These are phyloP conservation scores for Mesotaenium endlicherianum DNA, from an alignment of 139 green algal species.

Conservation along the genomic window DNA sequence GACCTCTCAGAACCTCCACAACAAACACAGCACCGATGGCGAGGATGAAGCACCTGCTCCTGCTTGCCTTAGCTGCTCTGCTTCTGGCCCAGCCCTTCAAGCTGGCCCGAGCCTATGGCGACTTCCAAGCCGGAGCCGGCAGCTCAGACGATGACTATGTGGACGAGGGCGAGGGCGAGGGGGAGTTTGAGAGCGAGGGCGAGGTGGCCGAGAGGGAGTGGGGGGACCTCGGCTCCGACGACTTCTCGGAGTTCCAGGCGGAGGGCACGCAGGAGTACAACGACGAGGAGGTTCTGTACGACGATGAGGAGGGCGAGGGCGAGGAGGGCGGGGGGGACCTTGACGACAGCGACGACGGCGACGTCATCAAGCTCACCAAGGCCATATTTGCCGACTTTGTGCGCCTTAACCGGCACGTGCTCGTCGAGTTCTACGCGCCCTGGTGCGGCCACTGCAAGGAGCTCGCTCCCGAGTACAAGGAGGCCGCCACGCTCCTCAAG, in stretches of 20 bases:
- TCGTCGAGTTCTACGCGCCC: constrained; percentile 68
- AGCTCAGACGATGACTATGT: background rate
- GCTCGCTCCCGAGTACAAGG: constrained; percentile 53
- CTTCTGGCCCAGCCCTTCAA: background rate
- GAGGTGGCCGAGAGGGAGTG: background rate
- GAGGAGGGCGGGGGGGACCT: background rate
- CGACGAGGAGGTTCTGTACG: constrained; percentile 5
- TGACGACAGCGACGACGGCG: background rate
- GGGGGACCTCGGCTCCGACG: background rate
- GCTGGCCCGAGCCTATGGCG: too few relatives aligned
- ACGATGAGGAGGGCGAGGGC: constrained; percentile 7
- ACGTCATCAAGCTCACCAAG: constrained; percentile 8
- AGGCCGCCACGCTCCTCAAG: constrained; percentile 34
- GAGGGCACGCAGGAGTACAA: background rate
- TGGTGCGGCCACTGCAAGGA: constrained; percentile 74
- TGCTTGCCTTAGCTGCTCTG: background rate
- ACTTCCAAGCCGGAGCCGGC: background rate
- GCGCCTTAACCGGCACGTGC: background rate
- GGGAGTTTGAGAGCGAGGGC: background rate
- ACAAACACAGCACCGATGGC: too few relatives aligned
- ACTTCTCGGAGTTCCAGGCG: too few relatives aligned
- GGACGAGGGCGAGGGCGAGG: background rate
- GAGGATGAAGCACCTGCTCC: background rate
- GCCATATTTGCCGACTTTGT: background rate
- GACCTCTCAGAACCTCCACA: too few relatives aligned